Evolutionary conservation across 371 early-diverging fungal species (phyloP), one percentile per base, ranked within the genome.

Genomic region (Synchytrium microbalum): DNA sequence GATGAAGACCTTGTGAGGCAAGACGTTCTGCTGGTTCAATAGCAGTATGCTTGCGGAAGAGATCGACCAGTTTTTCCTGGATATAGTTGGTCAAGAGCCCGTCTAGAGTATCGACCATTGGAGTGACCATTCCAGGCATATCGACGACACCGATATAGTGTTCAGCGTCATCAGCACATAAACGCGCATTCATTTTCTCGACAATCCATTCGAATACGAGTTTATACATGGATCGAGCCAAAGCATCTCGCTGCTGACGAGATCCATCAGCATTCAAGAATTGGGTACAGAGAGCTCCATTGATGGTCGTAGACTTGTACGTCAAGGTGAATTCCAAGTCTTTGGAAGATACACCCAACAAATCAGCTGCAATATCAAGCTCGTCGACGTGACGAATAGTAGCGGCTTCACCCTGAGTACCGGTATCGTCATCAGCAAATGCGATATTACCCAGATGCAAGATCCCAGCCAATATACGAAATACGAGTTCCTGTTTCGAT

Each of bases 61-160:
- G 10, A 38, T 38, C 19, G 10, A 38, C 5, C 19, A 92, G 72
- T n/a, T 87, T 79, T 72, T 93, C 95, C 59, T 86, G 86, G 19
- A 88, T 83, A 72, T 88, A 95, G 73, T 95, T 94, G 65, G 84
- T 78, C 46, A 91, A 82, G 58, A 95, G 77, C 53, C 92, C 88
- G 64, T 90, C 85, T 69, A 92, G 86, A 0, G 83, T 84, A 70
- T 64, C 57, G 73, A 19, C 59, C 8, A 31, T 32, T 29, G 32
- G 23, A 32, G 59, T 10, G 68, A 74, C 72, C 46, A 38, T 38
- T 32, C 76, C 74, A 13, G 73, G 56, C 16, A 75, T 60, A 64
- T 80, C 76, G 29, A 71, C 60, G 29, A 78, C 67, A 32, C 71
- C 78, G n/a, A 75, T 63, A 58, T 66, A 77, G 2, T 68, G 70